A percentile compares a stretch with the other conserved stretches of the same genome.
Evolutionary conservation across 768 basidiomycete species (phyloP).

Genomic region (Tulasnella calospora): DNA sequence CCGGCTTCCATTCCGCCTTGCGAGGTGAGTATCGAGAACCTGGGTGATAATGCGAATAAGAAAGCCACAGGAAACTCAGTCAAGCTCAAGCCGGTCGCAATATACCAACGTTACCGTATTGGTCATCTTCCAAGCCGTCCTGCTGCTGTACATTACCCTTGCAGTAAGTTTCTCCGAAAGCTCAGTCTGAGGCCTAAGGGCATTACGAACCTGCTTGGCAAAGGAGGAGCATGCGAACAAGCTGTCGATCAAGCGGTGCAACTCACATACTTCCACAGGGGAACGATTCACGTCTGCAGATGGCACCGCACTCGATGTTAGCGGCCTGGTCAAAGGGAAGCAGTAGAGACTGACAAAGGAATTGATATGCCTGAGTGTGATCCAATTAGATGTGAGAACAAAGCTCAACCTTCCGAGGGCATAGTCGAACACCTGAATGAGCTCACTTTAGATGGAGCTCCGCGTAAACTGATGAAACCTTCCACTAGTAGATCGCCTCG

Average conservation of each 20-base stretch:
- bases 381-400: slow-evolving; percentile 8
- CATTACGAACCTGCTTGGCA: slow-evolving; percentile 18
- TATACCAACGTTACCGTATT: neutral
- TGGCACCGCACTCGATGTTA: neutral
- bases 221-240: slow-evolving; percentile 57
- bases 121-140: neutral
- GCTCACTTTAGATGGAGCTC: slow-evolving; percentile 64
- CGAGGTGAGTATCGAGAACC: slow-evolving; percentile 62
- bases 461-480: slow-evolving; percentile 82
- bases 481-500: slow-evolving; percentile 53
- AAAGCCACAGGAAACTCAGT: slow-evolving; percentile 4
- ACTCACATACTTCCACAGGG: slow-evolving; percentile 56
- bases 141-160: neutral
- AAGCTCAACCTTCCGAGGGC: slow-evolving; percentile 14
- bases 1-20: slow-evolving; percentile 70
- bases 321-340: neutral
- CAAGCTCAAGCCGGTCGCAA: neutral
- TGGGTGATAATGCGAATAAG: slow-evolving; percentile 38
- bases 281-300: slow-evolving; percentile 72
- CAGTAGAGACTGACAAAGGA: slow-evolving; percentile 58
- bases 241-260: slow-evolving; percentile 63
- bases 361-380: slow-evolving; percentile 66
- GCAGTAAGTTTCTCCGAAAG: neutral
- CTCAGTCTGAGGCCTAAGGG: neutral
- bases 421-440: slow-evolving; percentile 25